Evolutionary conservation across 2,329 filamentous ascomycete genomes (phyloP), one percentile per base, ranked within the genome.

Genomic region (Colletotrichum sp.): DNA sequence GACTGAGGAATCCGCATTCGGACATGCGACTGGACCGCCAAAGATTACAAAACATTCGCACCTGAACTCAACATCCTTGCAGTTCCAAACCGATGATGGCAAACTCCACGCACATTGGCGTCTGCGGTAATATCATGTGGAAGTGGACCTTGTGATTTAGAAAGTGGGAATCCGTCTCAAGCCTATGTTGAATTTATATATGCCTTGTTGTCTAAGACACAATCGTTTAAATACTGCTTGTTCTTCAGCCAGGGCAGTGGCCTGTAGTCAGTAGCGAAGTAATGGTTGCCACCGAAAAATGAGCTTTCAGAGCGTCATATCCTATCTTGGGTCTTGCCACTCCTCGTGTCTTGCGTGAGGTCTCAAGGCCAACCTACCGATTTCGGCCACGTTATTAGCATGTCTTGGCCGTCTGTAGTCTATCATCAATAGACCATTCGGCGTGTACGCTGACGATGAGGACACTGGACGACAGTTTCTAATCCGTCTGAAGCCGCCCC

Each of bases 281-380:
- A 39, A 39, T 18, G 8, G 8, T 39, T 39, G 36, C 5, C 9
- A n/a, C 9, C 2, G 39, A 2, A n/a, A 6, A 44, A 44, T 44
- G 39, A 44, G 39, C 39, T 44, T 44, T 44, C 39, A 44, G 4
- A 44, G 39, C 39, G 4, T 44, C 39, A 44, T 4, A n/a, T 12
- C 9, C 3, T n/a, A 12, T n/a, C 0, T 0, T 44, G 18, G 0
- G 16, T 44, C 39, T 44, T 0, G 0, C 9, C 18, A n/a, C 1
- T 0, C 18, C 39, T 12, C 39, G 39, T 2, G 0, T 49, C 39
- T 49, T n/a, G 18, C 39, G 9, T 49, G 18, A 0, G 39, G 39
- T n/a, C 0, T 12, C 18, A 49, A 49, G 39, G 39, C 9, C 18
- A 49, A n/a, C 39, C 39, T n/a, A 2, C 18, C 39, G 1, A 49